A percentile compares a stretch with the other conserved stretches of the same genome.
Evolutionary conservation across 306 rosid species (phyloP).

Genomic region (Fagus crenata): DNA sequence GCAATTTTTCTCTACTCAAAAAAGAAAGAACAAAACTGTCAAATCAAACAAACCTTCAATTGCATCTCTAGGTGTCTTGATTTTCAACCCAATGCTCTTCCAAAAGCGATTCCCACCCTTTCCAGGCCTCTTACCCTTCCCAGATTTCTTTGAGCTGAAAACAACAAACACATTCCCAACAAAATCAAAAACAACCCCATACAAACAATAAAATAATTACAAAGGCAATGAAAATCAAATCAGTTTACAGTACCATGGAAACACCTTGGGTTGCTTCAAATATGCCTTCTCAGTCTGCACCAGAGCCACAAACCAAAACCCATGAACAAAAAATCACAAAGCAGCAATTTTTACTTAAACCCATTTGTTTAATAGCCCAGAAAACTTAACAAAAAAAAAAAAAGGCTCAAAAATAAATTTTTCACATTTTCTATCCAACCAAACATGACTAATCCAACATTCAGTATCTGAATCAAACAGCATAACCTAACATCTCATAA

Average conservation of each 20-base stretch:
- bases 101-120: conserved; percentile 64
- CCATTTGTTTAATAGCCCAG: background rate
- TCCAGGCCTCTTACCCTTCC: conserved; percentile 60
- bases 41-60: conserved; percentile 43
- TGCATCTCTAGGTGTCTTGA: conserved; percentile 69
- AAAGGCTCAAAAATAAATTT: background rate
- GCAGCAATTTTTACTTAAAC: too few species aligned
- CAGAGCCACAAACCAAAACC: background rate
- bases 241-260: conserved; percentile 30
- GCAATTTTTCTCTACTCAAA: too few species aligned
- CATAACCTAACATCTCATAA: background rate
- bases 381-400: background rate
- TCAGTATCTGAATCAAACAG: background rate
- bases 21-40: background rate
- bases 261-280: conserved; percentile 60
- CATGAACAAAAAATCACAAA: too few species aligned
- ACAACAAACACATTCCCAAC: background rate
- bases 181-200: background rate
- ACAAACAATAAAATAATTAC: background rate
- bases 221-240: background rate
- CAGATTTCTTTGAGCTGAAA: conserved; percentile 49
- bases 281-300: conserved; percentile 62
- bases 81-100: conserved; percentile 59
- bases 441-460: background rate
- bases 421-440: background rate